phyloP scores from a whole-genome alignment of 192 early-diverging fungal species.

The Backusella tuberculispora region DNA sequence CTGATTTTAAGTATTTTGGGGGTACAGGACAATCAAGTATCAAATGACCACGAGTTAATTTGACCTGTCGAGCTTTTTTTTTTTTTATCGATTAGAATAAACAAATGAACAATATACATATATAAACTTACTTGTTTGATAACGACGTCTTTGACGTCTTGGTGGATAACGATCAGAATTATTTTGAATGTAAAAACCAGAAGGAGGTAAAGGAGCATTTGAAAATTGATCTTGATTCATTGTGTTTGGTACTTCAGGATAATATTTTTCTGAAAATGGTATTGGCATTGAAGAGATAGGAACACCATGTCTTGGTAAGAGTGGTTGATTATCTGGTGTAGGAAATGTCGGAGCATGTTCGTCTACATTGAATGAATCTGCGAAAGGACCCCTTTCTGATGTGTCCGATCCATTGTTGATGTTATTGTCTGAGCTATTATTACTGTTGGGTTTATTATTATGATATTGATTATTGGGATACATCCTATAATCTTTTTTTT shows the following conservation, averaged over 20 bases:
- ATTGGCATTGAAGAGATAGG: slow-evolving; percentile 7
- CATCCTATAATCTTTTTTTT: neutral
- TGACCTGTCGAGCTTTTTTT: slow-evolving; percentile 40
- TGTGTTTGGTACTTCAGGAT: slow-evolving; percentile 34
- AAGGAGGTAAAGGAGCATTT: neutral
- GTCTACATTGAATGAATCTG: slow-evolving; percentile 31
- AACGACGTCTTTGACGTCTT: slow-evolving; percentile 49
- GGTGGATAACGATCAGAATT: slow-evolving; percentile 39
- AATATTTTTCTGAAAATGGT: slow-evolving; percentile 5
- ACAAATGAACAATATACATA: neutral
- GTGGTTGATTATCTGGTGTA: slow-evolving; percentile 24
- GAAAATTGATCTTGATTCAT: neutral
- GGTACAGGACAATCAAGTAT: slow-evolving; percentile 78
- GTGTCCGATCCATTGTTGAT: neutral
- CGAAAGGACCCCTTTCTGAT: slow-evolving; percentile 5
- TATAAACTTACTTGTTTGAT: slow-evolving; percentile 50
- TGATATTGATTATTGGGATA: neutral
- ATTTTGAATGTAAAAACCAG: slow-evolving; percentile 31
- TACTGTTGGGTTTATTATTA: neutral
- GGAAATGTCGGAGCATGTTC: neutral
- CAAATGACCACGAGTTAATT: slow-evolving; percentile 71
- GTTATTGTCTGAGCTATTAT: neutral
- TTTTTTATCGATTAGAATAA: neutral
- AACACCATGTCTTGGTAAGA: slow-evolving; percentile 26
- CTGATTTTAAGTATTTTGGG: slow-evolving; percentile 51